Conservation (phyloP, 345 rosid species). For the Boechera retrofracta region DNA sequence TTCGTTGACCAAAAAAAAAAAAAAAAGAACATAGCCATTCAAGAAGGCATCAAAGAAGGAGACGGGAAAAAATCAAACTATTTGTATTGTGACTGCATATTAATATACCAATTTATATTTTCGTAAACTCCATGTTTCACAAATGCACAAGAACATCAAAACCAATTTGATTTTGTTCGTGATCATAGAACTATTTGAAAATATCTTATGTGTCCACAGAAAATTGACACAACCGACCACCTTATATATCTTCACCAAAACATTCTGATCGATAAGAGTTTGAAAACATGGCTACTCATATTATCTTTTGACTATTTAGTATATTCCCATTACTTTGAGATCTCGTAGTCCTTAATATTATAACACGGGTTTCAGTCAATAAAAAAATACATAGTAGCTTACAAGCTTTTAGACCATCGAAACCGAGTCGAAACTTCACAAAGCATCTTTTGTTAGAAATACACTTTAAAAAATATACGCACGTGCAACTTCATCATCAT, state of each 20-base stretch:
- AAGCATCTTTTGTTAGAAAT: constrained; percentile 18
- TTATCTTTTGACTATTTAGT: constrained; percentile 4
- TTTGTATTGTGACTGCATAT: no score
- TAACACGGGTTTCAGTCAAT: background rate
- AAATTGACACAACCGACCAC: background rate
- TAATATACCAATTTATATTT: no score
- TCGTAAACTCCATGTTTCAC: no score
- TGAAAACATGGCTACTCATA: background rate
- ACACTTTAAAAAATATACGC: background rate
- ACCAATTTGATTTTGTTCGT: background rate
- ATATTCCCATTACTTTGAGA: background rate
- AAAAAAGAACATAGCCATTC: no score
- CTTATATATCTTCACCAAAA: background rate
- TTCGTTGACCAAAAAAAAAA: no score
- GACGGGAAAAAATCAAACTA: no score
- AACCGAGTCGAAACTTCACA: constrained; percentile 21
- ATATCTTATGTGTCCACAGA: background rate
- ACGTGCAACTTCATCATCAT: constrained; percentile 13
- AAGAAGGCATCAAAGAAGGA: no score
- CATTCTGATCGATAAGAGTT: background rate
- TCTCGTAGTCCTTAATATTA: background rate
- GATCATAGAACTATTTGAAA: background rate
- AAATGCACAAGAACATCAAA: no score
- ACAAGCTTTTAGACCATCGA: constrained; percentile 2
- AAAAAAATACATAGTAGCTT: background rate